Percentiles rank a stretch among this genome's conserved stretches.
These are phyloP conservation scores for Ceratocystis diversiconidia DNA, from an alignment of 2,329 filamentous ascomycete genomes.

Conservation along the genomic window DNA sequence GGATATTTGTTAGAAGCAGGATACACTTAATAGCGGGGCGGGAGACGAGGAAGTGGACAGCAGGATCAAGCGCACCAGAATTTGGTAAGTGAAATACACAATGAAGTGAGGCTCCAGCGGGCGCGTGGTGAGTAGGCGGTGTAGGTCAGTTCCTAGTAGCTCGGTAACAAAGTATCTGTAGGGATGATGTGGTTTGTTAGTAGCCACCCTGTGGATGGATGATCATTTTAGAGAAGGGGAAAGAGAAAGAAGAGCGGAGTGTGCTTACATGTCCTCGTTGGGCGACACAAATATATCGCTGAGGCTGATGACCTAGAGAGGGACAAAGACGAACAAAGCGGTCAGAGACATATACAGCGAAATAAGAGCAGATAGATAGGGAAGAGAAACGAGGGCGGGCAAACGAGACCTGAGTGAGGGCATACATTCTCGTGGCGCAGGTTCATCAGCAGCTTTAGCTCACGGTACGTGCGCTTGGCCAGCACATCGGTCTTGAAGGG, in stretches of 20 bases:
- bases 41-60: not conserved
- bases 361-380: not conserved
- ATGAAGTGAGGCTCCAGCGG: constrained; percentile 99
- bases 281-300: constrained; percentile 99
- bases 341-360: constrained; percentile 9
- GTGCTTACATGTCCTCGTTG: constrained; percentile 82
- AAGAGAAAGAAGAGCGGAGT: not conserved
- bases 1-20: not conserved
- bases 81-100: constrained; percentile 99
- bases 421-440: constrained; percentile 87
- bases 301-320: constrained; percentile 72
- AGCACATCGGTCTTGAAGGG: constrained; percentile 98
- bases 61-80: constrained; percentile 52
- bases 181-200: constrained; percentile 15
- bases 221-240: no score
- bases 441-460: constrained; percentile 94
- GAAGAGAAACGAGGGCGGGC: not conserved
- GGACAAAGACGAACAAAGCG: constrained; percentile 18
- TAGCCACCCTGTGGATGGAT: not conserved
- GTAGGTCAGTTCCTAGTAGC: constrained; percentile 88
- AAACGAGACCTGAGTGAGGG: not conserved
- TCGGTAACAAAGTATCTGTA: constrained; percentile 92
- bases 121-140: constrained; percentile 84
- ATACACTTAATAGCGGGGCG: not conserved
- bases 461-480: constrained; percentile 93